These are phyloP conservation scores for Neonectria neomacrospora DNA, from an alignment of 2,329 filamentous ascomycete genomes.

Conservation along the genomic window DNA sequence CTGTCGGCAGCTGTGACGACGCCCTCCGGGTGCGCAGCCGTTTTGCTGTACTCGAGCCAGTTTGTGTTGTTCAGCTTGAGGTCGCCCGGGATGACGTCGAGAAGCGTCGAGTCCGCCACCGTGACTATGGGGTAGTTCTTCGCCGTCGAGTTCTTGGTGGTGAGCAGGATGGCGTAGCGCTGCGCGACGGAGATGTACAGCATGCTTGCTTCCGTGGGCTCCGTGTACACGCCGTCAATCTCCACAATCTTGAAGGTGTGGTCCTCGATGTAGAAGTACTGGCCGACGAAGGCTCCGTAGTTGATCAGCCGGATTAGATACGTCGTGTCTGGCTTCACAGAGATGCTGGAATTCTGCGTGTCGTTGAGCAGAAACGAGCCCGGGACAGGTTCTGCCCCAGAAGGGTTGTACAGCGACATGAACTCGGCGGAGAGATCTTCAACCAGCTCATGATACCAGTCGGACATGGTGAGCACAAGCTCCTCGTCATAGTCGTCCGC, in stretches of 20 bases:
- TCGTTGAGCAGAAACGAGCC: constrained; percentile 78
- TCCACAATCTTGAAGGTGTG: constrained; percentile 77
- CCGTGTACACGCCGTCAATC: constrained; percentile 77
- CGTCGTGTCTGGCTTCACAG: constrained; percentile 73
- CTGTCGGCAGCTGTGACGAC: constrained; percentile 64
- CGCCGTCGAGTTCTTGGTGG: constrained; percentile 69
- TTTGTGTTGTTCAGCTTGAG: constrained; percentile 76
- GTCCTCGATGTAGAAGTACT: constrained; percentile 74
- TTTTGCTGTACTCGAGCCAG: constrained; percentile 68
- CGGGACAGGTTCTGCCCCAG: constrained; percentile 73
- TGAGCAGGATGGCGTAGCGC: constrained; percentile 72
- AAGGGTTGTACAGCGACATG: constrained; percentile 65
- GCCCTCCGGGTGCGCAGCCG: constrained; percentile 54
- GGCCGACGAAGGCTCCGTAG: constrained; percentile 75
- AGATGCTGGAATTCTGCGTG: constrained; percentile 67
- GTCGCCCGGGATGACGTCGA: constrained; percentile 72
- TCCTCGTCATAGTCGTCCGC: constrained; percentile 70
- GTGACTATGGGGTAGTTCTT: constrained; percentile 71
- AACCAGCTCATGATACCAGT: constrained; percentile 76
- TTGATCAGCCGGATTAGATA: constrained; percentile 80
- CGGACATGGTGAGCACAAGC: constrained; percentile 71
- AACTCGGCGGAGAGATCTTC: constrained; percentile 57
- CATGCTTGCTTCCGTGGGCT: constrained; percentile 68
- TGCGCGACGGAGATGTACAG: constrained; percentile 76
- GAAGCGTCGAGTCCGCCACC: constrained; percentile 61